Percentiles rank a stretch among this genome's conserved stretches.
Evolutionary conservation across 2,329 filamentous ascomycete genomes (phyloP).

Genomic region (Botryosphaeria agaves): DNA sequence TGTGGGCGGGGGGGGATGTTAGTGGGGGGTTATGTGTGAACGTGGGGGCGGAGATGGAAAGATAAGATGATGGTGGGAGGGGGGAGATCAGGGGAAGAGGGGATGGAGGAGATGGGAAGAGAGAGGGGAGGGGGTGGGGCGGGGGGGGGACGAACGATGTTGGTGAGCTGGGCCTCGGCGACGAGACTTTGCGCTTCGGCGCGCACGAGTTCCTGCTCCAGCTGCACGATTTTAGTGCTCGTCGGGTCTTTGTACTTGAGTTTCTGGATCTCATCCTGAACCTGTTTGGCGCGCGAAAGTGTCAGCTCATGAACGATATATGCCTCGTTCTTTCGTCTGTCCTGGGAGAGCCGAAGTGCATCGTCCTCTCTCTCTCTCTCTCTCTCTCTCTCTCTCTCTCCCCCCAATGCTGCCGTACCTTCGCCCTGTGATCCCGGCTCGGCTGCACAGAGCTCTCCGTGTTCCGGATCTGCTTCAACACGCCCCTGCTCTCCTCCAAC

Average conservation of each 20-base stretch:
- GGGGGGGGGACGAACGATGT: conserved; percentile 49
- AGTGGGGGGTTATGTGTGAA: conserved; percentile 4
- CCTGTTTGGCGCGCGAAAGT: too few species aligned
- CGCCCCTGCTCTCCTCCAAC: conserved; percentile 64
- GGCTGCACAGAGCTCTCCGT: conserved; percentile 93
- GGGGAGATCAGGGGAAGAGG: too few species aligned
- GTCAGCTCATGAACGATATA: too few species aligned
- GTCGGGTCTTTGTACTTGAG: conserved; percentile 85
- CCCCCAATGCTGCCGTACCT: too few species aligned
- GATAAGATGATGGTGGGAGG: not conserved
- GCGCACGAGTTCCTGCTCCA: conserved; percentile 92
- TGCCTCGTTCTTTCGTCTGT: too few species aligned
- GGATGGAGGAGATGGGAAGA: too few species aligned
- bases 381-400: too few species aligned
- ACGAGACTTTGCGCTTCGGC: conserved; percentile 93
- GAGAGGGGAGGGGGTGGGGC: too few species aligned
- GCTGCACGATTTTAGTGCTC: conserved; percentile 59
- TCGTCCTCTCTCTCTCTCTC: too few species aligned
- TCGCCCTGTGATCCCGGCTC: conserved; percentile 68
- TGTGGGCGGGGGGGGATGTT: conserved; percentile 18
- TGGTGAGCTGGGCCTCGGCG: conserved; percentile 89
- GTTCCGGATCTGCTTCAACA: conserved; percentile 86
- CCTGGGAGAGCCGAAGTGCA: too few species aligned
- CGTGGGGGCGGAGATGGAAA: not conserved
- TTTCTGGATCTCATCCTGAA: conserved; percentile 80